These are phyloP conservation scores for Cladosporium sp. DNA, from an alignment of 2,329 filamentous ascomycete species.

Conservation along the genomic window DNA sequence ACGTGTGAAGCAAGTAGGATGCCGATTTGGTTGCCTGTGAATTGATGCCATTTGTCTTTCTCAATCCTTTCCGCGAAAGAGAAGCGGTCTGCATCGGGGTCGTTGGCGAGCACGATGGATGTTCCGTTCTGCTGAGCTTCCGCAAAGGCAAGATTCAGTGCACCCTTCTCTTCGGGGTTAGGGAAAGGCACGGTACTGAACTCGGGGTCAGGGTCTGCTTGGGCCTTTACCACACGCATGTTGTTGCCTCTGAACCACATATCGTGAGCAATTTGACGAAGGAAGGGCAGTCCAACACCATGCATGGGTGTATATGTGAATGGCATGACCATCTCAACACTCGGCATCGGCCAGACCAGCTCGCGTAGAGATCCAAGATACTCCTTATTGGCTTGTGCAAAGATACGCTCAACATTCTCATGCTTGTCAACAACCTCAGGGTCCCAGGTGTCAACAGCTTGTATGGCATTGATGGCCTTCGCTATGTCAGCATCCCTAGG, in stretches of 20 bases:
- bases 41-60: conserved; percentile 53
- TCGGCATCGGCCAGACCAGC: conserved; percentile 23
- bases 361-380: conserved; percentile 43
- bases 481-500: conserved; percentile 59
- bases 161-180: conserved; percentile 62
- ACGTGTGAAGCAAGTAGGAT: conserved; percentile 56
- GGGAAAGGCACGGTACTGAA: conserved; percentile 63
- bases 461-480: conserved; percentile 51
- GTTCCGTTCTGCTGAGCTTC: conserved; percentile 49
- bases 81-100: conserved; percentile 63
- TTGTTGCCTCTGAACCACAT: conserved; percentile 22
- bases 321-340: conserved; percentile 19
- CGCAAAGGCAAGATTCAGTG: conserved; percentile 55
- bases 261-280: conserved; percentile 40
- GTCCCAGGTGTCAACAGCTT: conserved; percentile 50
- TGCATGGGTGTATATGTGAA: conserved; percentile 58
- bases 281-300: conserved; percentile 49
- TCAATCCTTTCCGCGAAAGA: conserved; percentile 56
- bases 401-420: conserved; percentile 39
- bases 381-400: conserved; percentile 38
- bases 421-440: conserved; percentile 39
- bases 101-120: conserved; percentile 56
- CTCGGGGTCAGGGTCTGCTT: conserved; percentile 57
- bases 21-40: conserved; percentile 63
- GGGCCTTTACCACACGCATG: conserved; percentile 47